These are phyloP conservation scores for Phyllosticta citrichinensis DNA, from an alignment of 2,329 filamentous ascomycete genomes.

Conservation along the genomic window DNA sequence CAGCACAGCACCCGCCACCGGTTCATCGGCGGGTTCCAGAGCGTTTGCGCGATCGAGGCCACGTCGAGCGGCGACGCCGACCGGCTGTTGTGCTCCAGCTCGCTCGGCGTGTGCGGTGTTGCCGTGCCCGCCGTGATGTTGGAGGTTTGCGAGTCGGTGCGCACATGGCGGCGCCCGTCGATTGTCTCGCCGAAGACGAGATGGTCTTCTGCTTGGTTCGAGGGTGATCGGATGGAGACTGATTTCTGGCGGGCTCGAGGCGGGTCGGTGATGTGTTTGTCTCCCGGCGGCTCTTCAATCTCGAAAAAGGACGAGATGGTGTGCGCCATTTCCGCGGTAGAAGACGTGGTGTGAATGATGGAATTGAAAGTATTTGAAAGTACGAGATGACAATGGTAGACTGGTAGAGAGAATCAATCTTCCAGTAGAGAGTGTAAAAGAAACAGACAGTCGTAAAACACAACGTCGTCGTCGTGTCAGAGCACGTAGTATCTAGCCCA, in stretches of 20 bases:
- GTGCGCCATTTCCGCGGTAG: neutral
- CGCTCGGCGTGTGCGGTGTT: constrained; percentile 18
- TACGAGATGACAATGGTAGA: neutral
- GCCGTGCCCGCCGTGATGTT: constrained; percentile 11
- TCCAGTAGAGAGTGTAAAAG: neutral
- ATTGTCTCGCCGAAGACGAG: constrained; percentile 1
- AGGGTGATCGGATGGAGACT: neutral
- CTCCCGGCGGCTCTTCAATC: neutral
- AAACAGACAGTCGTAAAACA: neutral
- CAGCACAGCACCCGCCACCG: constrained; percentile 56
- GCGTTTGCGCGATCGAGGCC: constrained; percentile 43
- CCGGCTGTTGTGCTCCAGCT: constrained; percentile 44
- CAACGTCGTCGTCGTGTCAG: neutral
- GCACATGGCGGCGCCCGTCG: neutral
- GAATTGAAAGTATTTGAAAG: neutral
- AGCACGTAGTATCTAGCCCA: neutral
- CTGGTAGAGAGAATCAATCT: neutral
- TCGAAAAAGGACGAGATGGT: neutral
- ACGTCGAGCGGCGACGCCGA: constrained; percentile 39
- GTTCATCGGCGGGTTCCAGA: constrained; percentile 53
- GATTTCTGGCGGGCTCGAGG: neutral
- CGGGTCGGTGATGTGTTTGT: constrained; percentile 1
- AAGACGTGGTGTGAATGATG: neutral
- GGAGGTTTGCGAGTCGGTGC: neutral
- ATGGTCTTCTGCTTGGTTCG: constrained; percentile 3